Base-by-base conservation (phyloP, 805 yeast genomes). In the Kazachstania taianensis region DNA sequence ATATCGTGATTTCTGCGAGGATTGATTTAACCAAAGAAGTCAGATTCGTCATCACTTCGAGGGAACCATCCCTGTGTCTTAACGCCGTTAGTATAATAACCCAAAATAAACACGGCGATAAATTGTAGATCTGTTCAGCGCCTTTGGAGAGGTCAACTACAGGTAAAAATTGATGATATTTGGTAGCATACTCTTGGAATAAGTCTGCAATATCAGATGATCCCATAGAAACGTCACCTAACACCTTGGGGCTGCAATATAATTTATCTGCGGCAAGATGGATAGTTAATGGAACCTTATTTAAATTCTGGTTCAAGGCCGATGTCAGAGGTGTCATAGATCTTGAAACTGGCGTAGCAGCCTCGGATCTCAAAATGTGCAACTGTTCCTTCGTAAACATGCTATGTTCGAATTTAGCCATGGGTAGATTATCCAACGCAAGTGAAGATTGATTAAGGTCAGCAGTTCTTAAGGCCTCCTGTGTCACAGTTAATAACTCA, bases 31-130 rank as follows among this genome's bases (percentile, higher is more conserved):
- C 73, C 20, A 76, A 61, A 1, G 80, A 81, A 1, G 87, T 72
- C 24, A 87, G 61, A 16, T 68, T 61, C 46, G 78, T 62, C 49
- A 82, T 70, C n/a, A 79, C 55, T 18, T 57, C 58, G 3, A 56
- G 59, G 41, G 48, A 55, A 15, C 45, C 51, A 20, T 33, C 61
- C 39, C 66, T 68, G 23, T 18, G 32, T 41, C 97, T 69, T 28
- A 85, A 62, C 0, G 94, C 81, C 1, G 84, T 81, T 30, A 85
- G 73, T 75, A 87, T 80, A 10, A 89, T 78, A 0, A 89, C 86
- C 98, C 98, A 89, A 52, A 89, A 89, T 12, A 89, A 63, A 3
- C 89, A 78, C 1, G 96, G 95, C 41, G 95, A 84, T n/a, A 82
- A 66, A 39, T 73, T 61, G 55, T 81, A 82, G 7, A 87, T 69